A percentile compares a stretch with the other conserved stretches of the same genome.
Conservation (phyloP, 257 asterid genomes). For the Solanum appendiculatum region DNA sequence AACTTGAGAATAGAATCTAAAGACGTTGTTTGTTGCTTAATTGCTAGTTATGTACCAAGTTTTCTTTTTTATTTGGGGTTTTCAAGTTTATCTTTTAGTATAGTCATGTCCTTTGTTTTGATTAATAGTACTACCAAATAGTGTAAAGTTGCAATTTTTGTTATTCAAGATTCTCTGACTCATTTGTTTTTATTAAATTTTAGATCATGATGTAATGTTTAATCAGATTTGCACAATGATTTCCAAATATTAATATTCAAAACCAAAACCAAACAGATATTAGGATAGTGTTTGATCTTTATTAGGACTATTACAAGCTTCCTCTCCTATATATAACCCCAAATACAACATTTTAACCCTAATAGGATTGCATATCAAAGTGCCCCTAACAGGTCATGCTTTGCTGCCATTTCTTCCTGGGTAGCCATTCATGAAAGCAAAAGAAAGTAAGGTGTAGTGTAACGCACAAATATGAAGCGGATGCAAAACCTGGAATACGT, state of each 20-base stretch:
- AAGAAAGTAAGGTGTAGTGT: background rate
- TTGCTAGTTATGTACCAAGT: background rate
- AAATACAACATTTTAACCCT: too few species aligned
- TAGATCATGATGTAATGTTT: background rate
- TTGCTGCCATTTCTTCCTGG: background rate
- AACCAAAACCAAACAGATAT: too few species aligned
- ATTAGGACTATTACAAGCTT: too few species aligned
- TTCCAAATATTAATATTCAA: too few species aligned
- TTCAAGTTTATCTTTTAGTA: background rate
- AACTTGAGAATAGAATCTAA: conserved; percentile 3
- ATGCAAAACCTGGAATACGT: background rate
- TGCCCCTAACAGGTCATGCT: background rate
- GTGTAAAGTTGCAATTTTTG: background rate
- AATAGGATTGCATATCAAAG: background rate
- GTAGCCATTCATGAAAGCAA: background rate
- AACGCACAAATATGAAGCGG: background rate
- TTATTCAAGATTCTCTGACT: background rate
- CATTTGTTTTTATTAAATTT: too few species aligned
- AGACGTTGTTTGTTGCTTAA: background rate
- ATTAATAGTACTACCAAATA: background rate
- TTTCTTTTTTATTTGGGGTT: background rate
- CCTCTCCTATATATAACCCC: too few species aligned
- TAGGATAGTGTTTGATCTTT: too few species aligned
- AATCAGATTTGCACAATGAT: too few species aligned
- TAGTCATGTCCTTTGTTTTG: background rate